These are phyloP conservation scores for Coprinopsis sp. DNA, from an alignment of 768 basidiomycete genomes.

Conservation along the genomic window DNA sequence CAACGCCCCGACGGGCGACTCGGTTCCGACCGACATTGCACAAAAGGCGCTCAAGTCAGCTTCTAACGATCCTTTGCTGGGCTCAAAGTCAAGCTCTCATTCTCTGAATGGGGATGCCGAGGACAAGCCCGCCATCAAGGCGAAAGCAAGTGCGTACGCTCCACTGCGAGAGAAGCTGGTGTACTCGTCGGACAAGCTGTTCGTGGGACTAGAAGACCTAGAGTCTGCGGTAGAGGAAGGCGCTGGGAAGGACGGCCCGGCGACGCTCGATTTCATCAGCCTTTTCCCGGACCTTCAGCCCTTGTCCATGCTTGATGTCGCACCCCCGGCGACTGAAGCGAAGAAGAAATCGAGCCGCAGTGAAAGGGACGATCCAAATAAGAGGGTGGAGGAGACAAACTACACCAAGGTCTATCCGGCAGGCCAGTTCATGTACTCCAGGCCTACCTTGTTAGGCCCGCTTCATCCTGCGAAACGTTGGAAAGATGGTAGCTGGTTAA, in stretches of 20 bases:
- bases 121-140: slow-evolving; percentile 29
- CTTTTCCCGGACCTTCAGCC: slow-evolving; percentile 85
- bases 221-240: slow-evolving; percentile 17
- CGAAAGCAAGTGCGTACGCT: slow-evolving; percentile 43
- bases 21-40: slow-evolving; percentile 3
- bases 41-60: slow-evolving; percentile 44
- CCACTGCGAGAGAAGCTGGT: slow-evolving; percentile 60
- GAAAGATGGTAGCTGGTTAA: slow-evolving; percentile 58
- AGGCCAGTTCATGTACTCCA: slow-evolving; percentile 72
- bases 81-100: slow-evolving; percentile 37
- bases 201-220: slow-evolving; percentile 43
- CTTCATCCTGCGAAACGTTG: slow-evolving; percentile 78
- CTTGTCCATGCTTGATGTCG: slow-evolving; percentile 49
- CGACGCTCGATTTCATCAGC: slow-evolving; percentile 46
- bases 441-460: slow-evolving; percentile 81
- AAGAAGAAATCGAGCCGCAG: slow-evolving; percentile 58
- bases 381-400: slow-evolving; percentile 73
- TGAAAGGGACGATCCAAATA: slow-evolving; percentile 66
- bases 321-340: slow-evolving; percentile 25
- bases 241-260: slow-evolving; percentile 15
- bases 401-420: slow-evolving; percentile 73
- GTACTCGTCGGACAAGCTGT: slow-evolving; percentile 53
- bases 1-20: neutral
- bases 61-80: slow-evolving; percentile 54
- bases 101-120: slow-evolving; percentile 35